These are phyloP conservation scores for Epichloe bromicola DNA, from an alignment of 2,329 filamentous ascomycete species.

Conservation along the genomic window DNA sequence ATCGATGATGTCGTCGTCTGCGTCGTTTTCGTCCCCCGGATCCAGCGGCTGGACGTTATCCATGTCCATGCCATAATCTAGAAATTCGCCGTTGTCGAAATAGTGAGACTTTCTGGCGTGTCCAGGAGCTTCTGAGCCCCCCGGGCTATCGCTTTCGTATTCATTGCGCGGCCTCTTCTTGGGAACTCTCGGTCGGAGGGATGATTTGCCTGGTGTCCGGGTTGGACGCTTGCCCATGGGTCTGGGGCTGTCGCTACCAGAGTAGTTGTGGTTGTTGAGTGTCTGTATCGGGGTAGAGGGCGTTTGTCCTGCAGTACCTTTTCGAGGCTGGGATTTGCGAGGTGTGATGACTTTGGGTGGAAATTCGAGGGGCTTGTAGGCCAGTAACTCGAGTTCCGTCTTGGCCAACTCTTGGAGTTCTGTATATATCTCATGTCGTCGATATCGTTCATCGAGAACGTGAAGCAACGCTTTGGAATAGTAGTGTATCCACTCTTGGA, in stretches of 20 bases:
- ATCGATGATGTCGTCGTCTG: neutral
- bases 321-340: conserved; percentile 10
- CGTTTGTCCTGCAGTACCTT: neutral
- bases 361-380: conserved; percentile 17
- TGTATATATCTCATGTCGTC: conserved; percentile 16
- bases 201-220: conserved; percentile 8
- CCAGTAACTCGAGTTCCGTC: conserved; percentile 15
- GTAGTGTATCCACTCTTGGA: conserved; percentile 30
- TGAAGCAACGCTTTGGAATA: conserved; percentile 28
- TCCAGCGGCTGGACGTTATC: conserved; percentile 16
- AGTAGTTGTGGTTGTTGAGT: conserved; percentile 9
- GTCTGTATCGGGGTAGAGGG: neutral
- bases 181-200: conserved; percentile 14
- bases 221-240: conserved; percentile 17
- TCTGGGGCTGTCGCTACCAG: conserved; percentile 12
- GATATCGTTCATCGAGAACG: conserved; percentile 22
- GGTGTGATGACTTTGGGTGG: conserved; percentile 12
- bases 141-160: conserved; percentile 25
- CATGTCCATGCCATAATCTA: conserved; percentile 16
- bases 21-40: conserved; percentile 6
- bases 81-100: conserved; percentile 11
- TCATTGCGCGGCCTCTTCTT: conserved; percentile 32
- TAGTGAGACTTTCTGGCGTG: conserved; percentile 21
- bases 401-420: conserved; percentile 21
- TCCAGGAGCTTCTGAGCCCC: conserved; percentile 20